These are phyloP conservation scores for Sclerotinia sclerotiorum DNA, from an alignment of 2,329 filamentous ascomycete species.

Conservation along the genomic window DNA sequence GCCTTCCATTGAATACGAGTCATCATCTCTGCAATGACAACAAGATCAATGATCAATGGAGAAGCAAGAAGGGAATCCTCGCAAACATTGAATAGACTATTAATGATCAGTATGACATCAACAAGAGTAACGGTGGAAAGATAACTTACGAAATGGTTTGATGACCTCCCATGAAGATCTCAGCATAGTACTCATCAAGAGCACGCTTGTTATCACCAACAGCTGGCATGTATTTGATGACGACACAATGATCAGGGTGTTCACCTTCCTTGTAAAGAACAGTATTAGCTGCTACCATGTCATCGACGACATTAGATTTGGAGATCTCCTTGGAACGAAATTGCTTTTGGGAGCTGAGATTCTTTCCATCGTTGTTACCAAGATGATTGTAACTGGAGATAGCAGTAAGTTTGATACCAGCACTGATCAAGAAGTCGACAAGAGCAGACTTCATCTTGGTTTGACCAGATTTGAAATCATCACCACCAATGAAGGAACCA, in stretches of 20 bases:
- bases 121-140: slow-evolving; percentile 22
- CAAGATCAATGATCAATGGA: slow-evolving; percentile 94
- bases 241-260: slow-evolving; percentile 96
- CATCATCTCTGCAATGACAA: slow-evolving; percentile 95
- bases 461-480: slow-evolving; percentile 99
- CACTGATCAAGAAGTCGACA: slow-evolving; percentile 97
- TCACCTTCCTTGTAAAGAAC: slow-evolving; percentile 89
- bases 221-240: slow-evolving; percentile 99
- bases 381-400: slow-evolving; percentile 99
- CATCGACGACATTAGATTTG: slow-evolving; percentile 98
- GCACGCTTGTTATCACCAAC: slow-evolving; percentile 99
- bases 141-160: slow-evolving; percentile 80
- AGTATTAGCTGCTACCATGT: slow-evolving; percentile 96
- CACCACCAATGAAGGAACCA: slow-evolving; percentile 88
- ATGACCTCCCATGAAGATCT: slow-evolving; percentile 98
- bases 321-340: slow-evolving; percentile 99
- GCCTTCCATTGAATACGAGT: slow-evolving; percentile 93
- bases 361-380: slow-evolving; percentile 99
- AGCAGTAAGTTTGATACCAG: slow-evolving; percentile 96
- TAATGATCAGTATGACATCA: slow-evolving; percentile 26
- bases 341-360: slow-evolving; percentile 94
- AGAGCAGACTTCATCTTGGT: slow-evolving; percentile 99
- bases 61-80: slow-evolving; percentile 96
- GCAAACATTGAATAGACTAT: slow-evolving; percentile 94
- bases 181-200: slow-evolving; percentile 97